Evolutionary conservation across 2,329 filamentous ascomycete species (phyloP).

Genomic region (Botrytis fragariae): DNA sequence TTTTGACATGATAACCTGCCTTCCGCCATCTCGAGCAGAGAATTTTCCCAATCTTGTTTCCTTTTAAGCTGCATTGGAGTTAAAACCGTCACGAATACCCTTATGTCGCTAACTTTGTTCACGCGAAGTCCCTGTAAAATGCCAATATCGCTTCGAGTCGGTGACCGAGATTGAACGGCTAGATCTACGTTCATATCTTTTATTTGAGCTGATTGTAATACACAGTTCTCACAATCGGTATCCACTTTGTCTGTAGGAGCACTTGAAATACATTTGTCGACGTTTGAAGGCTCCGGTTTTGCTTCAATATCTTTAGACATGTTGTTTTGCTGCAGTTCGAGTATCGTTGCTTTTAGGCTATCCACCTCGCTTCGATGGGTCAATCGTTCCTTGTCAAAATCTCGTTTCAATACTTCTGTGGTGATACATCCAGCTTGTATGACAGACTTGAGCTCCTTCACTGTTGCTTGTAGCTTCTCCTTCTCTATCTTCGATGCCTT

Average conservation of each 20-base stretch:
- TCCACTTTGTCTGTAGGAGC: neutral
- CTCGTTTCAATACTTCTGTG: neutral
- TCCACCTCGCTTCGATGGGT: neutral
- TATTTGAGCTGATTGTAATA: no score
- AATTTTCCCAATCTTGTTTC: neutral
- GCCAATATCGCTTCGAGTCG: neutral
- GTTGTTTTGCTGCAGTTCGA: neutral
- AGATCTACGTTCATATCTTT: neutral
- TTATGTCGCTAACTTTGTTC: no score
- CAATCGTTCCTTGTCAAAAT: neutral
- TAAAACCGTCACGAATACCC: no score
- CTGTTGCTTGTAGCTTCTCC: neutral
- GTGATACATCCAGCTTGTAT: neutral
- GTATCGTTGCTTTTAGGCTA: neutral
- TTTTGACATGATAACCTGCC: neutral
- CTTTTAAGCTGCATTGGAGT: neutral
- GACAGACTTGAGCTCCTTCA: neutral
- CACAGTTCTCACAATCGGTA: no score
- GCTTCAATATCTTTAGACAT: neutral
- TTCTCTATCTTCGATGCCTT: neutral
- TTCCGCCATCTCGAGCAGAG: neutral
- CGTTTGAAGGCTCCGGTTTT: neutral
- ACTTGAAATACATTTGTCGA: neutral
- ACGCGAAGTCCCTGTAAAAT: accelerated
- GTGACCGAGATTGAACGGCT: neutral